A percentile compares a stretch with the other conserved stretches of the same genome.
Conservation (phyloP, 192 early-diverging fungal species). For the Linderina pennispora region DNA sequence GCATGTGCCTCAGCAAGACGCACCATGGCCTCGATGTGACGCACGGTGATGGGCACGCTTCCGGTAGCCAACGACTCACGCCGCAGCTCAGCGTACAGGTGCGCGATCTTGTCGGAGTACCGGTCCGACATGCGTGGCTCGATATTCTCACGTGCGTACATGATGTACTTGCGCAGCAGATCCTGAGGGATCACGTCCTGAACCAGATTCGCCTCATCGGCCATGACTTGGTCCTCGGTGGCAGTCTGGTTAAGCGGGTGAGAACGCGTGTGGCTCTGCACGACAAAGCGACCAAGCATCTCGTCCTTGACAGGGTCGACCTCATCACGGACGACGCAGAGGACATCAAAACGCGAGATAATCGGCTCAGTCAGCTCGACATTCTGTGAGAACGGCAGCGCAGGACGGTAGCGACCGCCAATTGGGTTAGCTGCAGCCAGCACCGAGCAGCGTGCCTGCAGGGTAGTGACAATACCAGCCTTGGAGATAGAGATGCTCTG, state of each 20-base stretch:
- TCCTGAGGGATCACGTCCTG: constrained; percentile 67
- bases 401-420: constrained; percentile 80
- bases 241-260: constrained; percentile 61
- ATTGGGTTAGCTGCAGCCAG: constrained; percentile 81
- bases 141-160: constrained; percentile 75
- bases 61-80: constrained; percentile 76
- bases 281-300: constrained; percentile 86
- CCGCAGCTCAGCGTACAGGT: constrained; percentile 87
- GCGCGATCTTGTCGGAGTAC: constrained; percentile 82
- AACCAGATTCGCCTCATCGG: constrained; percentile 40
- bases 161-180: constrained; percentile 79
- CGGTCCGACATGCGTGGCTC: constrained; percentile 76
- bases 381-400: constrained; percentile 91
- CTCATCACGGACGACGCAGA: constrained; percentile 93
- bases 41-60: constrained; percentile 82
- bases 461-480: constrained; percentile 78
- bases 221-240: constrained; percentile 27
- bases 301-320: constrained; percentile 90
- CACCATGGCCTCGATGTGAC: constrained; percentile 82
- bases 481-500: constrained; percentile 85
- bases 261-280: constrained; percentile 85
- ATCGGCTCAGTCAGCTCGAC: constrained; percentile 99
- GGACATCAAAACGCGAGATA: constrained; percentile 94
- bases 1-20: constrained; percentile 86
- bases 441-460: constrained; percentile 80